Evolutionary conservation across 2,329 filamentous ascomycete genomes (phyloP).

Genomic region (Pochonia chlamydosporia): DNA sequence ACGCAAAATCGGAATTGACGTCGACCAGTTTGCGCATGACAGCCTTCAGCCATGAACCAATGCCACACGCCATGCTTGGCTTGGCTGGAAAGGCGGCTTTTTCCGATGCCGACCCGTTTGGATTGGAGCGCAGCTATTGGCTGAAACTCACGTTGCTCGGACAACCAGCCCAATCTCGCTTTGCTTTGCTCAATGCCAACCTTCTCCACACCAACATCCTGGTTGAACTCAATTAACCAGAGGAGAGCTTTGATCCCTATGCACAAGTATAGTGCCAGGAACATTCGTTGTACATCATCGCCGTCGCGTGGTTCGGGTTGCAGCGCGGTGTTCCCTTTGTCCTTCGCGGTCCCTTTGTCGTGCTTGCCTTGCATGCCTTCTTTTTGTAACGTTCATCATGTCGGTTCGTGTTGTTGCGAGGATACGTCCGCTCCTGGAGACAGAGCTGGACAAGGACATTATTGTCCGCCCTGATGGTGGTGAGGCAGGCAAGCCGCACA

Average conservation of each 20-base stretch:
- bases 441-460: constrained; percentile 80
- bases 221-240: background rate
- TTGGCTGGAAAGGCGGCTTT: constrained; percentile 20
- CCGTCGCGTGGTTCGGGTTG: constrained; percentile 2
- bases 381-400: constrained; percentile 32
- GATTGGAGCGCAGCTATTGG: background rate
- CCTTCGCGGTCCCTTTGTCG: constrained; percentile 1
- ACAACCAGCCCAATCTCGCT: constrained; percentile 7
- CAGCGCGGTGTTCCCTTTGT: constrained; percentile 1
- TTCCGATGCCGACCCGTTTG: constrained; percentile 17
- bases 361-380: constrained; percentile 11
- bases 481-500: constrained; percentile 55
- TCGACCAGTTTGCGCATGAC: background rate
- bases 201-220: constrained; percentile 5
- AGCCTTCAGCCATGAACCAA: too few relatives aligned
- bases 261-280: constrained; percentile 13
- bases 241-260: background rate
- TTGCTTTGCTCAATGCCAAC: constrained; percentile 3
- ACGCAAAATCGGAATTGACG: background rate
- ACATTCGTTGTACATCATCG: background rate
- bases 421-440: constrained; percentile 80
- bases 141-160: constrained; percentile 3
- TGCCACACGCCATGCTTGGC: too few relatives aligned
- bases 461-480: constrained; percentile 68
- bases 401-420: constrained; percentile 83